These are phyloP conservation scores for Myxozyma mucilagina DNA, from an alignment of 805 yeast species.

Conservation along the genomic window DNA sequence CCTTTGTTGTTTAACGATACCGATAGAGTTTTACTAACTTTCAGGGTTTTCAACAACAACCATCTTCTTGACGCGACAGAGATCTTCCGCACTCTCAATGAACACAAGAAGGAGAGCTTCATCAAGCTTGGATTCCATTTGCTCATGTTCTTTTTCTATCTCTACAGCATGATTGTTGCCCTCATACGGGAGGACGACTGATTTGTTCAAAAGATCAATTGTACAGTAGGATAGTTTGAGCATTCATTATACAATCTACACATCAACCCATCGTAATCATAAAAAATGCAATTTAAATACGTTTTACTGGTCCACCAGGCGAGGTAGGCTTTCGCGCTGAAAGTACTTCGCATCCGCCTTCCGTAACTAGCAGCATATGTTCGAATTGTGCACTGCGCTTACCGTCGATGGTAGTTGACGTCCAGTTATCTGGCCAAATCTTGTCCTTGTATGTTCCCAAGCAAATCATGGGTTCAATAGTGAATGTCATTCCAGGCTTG, in stretches of 20 bases:
- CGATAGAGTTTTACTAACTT: background rate
- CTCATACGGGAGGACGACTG: constrained; percentile 31
- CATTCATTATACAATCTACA: background rate
- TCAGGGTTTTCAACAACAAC: constrained; percentile 61
- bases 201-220: background rate
- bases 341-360: constrained; percentile 86
- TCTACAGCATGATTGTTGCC: constrained; percentile 51
- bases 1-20: background rate
- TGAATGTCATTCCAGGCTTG: constrained; percentile 94
- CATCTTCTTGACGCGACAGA: constrained; percentile 95
- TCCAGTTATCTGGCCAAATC: constrained; percentile 98
- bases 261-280: too few species aligned
- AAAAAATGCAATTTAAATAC: constrained; percentile 16
- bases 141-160: constrained; percentile 89
- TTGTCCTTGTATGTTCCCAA: constrained; percentile 77
- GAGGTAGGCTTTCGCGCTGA: constrained; percentile 76
- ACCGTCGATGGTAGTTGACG: constrained; percentile 89
- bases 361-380: constrained; percentile 90
- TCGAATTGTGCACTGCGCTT: constrained; percentile 90
- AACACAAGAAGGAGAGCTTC: constrained; percentile 90
- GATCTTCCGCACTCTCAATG: constrained; percentile 88
- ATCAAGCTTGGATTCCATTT: constrained; percentile 88
- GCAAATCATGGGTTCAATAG: constrained; percentile 96
- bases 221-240: background rate
- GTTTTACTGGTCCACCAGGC: constrained; percentile 79